These are phyloP conservation scores for Isatis tinctoria DNA, from an alignment of 345 rosid species.

Conservation along the genomic window DNA sequence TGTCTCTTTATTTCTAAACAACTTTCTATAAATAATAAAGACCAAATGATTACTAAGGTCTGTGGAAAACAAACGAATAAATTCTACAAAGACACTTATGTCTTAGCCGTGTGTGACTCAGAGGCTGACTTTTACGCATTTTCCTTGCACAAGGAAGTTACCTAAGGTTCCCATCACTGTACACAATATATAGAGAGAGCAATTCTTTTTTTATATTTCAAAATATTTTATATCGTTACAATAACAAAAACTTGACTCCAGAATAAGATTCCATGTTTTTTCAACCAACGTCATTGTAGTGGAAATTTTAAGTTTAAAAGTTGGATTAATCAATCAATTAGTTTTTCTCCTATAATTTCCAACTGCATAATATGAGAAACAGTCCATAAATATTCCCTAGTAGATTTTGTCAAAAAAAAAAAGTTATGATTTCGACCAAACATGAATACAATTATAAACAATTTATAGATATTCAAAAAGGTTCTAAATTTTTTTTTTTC, in stretches of 20 bases:
- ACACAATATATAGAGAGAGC: neutral
- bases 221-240: neutral
- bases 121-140: conserved; percentile 6
- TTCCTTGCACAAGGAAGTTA: neutral
- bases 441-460: neutral
- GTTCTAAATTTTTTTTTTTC: neutral
- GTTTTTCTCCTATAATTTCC: neutral
- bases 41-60: neutral
- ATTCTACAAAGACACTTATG: neutral
- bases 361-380: neutral
- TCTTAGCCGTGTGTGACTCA: neutral
- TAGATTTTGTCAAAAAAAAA: too few relatives aligned
- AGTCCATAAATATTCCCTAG: neutral
- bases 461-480: neutral
- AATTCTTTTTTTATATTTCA: neutral
- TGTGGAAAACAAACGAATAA: conserved; percentile 1
- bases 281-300: neutral
- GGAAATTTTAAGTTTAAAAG: neutral
- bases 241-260: conserved; percentile 6
- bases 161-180: conserved; percentile 4
- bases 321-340: neutral
- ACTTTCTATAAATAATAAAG: neutral
- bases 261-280: neutral
- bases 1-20: conserved; percentile 6
- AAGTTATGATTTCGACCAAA: too few relatives aligned